Evolutionary conservation across 148 eudicot genomes (phyloP).

Genomic region (Pharnaceum exiguum): DNA sequence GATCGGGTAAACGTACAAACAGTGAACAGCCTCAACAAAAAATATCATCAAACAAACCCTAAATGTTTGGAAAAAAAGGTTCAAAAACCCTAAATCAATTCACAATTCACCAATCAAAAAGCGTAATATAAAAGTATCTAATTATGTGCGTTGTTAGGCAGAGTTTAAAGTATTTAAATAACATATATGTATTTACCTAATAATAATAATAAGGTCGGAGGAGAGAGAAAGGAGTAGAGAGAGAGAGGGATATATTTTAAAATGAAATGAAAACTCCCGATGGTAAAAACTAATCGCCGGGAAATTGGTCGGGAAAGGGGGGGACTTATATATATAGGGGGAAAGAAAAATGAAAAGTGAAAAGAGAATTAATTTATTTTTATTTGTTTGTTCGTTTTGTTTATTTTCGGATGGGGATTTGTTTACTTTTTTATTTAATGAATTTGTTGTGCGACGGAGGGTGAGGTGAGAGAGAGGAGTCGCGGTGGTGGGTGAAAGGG

Average conservation of each 20-base stretch:
- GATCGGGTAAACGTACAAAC: too few species aligned
- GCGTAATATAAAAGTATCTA: too few species aligned
- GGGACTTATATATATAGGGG: background rate
- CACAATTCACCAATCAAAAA: constrained; percentile 9
- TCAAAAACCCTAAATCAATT: constrained; percentile 33
- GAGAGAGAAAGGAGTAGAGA: background rate
- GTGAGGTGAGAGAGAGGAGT: constrained; percentile 4
- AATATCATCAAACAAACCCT: constrained; percentile 24
- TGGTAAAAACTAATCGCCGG: constrained; percentile 17
- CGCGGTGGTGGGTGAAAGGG: constrained; percentile 12
- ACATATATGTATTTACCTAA: too few species aligned
- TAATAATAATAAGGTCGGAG: background rate
- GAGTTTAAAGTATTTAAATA: too few species aligned
- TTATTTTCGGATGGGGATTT: too few species aligned
- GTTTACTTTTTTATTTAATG: background rate
- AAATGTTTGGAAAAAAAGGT: constrained; percentile 6
- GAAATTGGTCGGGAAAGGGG: constrained; percentile 11
- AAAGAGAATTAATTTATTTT: too few species aligned
- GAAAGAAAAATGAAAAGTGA: background rate
- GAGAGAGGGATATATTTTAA: too few species aligned
- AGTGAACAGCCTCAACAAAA: constrained; percentile 13
- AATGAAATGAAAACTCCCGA: too few species aligned
- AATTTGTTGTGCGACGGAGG: constrained; percentile 10
- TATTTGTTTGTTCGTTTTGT: background rate
- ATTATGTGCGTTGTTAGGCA: too few species aligned